These are phyloP conservation scores for Aspergillus novoparasiticus DNA, from an alignment of 2,329 filamentous ascomycete species.

Conservation along the genomic window DNA sequence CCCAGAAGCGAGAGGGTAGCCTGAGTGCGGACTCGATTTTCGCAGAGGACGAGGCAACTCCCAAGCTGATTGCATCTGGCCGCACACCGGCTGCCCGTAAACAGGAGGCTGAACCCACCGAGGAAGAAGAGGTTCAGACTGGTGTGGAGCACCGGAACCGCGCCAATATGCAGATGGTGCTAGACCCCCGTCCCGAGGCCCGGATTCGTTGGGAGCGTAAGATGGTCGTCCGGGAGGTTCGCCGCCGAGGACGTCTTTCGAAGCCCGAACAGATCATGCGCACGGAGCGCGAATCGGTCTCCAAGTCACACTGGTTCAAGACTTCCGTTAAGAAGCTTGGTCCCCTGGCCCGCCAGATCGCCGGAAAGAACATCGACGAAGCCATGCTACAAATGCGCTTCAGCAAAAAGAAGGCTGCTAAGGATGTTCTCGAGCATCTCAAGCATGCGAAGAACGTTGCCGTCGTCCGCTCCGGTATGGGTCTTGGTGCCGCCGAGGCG, in stretches of 20 bases:
- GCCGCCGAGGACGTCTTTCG: constrained; percentile 66
- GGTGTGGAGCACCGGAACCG: constrained; percentile 46
- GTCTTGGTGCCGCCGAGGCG: constrained; percentile 52
- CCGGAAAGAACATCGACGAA: constrained; percentile 90
- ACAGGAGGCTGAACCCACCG: constrained; percentile 17
- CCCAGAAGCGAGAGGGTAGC: constrained; percentile 37
- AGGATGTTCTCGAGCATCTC: constrained; percentile 76
- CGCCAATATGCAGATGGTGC: constrained; percentile 60
- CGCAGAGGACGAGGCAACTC: constrained; percentile 36
- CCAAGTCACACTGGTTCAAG: constrained; percentile 72
- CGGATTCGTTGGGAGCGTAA: constrained; percentile 78
- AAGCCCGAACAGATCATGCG: constrained; percentile 69
- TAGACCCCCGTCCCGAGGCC: constrained; percentile 74
- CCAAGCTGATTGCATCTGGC: constrained; percentile 28
- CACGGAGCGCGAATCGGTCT: constrained; percentile 60
- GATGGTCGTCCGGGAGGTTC: constrained; percentile 77
- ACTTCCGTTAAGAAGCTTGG: constrained; percentile 92
- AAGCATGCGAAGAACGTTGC: constrained; percentile 81
- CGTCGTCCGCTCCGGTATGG: constrained; percentile 81
- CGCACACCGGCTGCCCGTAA: constrained; percentile 30
- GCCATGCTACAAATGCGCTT: constrained; percentile 94
- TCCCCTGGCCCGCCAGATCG: constrained; percentile 82
- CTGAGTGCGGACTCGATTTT: constrained; percentile 45
- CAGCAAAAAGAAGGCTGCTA: constrained; percentile 88
- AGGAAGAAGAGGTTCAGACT: constrained; percentile 13